Percentiles rank a stretch among this genome's conserved stretches.
phyloP scores from a whole-genome alignment of 2,329 filamentous ascomycete genomes.

The Aspergillus niger region DNA sequence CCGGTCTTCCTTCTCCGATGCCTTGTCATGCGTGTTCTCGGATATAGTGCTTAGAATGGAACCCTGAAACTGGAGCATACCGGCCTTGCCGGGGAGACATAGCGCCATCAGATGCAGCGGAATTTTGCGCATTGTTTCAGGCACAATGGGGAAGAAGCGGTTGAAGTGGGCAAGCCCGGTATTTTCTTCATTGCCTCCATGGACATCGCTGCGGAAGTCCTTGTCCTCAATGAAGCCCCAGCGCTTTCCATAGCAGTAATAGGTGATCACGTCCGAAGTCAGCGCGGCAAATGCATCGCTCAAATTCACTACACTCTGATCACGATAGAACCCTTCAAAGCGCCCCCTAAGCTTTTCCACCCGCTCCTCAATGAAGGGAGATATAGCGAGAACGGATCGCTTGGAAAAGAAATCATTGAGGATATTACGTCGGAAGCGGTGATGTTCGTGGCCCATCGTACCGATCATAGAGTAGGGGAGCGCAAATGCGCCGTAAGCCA shows the following conservation, averaged over 20 bases:
- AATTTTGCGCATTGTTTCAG: constrained; percentile 8
- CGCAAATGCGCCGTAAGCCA: background rate
- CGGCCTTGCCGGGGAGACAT: constrained; percentile 12
- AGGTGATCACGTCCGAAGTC: constrained; percentile 7
- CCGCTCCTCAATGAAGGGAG: background rate
- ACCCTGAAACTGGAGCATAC: constrained; percentile 19
- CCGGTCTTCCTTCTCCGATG: constrained; percentile 9
- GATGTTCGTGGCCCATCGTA: constrained; percentile 9
- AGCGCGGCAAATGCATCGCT: constrained; percentile 5
- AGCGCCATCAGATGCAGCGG: constrained; percentile 16
- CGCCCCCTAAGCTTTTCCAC: constrained; percentile 2
- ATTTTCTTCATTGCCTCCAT: constrained; percentile 17
- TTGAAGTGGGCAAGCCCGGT: constrained; percentile 27
- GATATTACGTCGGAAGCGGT: constrained; percentile 14
- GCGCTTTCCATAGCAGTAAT: constrained; percentile 5
- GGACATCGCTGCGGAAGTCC: constrained; percentile 4
- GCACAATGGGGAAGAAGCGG: constrained; percentile 22
- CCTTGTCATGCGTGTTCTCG: constrained; percentile 1
- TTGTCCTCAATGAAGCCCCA: constrained; percentile 1
- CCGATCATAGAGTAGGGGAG: background rate
- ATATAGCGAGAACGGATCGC: constrained; percentile 1
- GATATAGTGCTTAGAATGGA: constrained; percentile 6
- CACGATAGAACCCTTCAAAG: background rate
- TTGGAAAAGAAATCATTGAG: constrained; percentile 16
- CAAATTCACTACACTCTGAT: background rate